Percentiles rank a stretch among this genome's conserved stretches.
Conservation (phyloP, 176 grass and related monocot genomes). For the Thalia dealbata region DNA sequence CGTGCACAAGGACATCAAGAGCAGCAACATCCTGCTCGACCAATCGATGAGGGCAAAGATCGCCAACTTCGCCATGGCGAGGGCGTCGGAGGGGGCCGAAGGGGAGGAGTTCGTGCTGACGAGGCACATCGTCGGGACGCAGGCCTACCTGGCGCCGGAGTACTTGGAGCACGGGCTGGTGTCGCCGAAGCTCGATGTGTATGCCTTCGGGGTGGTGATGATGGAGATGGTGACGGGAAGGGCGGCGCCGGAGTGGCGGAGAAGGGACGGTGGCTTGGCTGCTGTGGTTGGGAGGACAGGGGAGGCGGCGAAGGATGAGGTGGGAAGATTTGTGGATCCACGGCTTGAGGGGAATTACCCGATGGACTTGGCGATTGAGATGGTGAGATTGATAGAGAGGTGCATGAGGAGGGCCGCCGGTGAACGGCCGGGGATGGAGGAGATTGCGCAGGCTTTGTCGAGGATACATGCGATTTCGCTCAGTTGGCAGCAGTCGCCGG, state of each 20-base stretch:
- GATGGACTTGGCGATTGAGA: conserved; percentile 22
- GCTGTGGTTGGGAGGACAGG: neutral
- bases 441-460: conserved; percentile 38
- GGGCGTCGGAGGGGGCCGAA: conserved; percentile 25
- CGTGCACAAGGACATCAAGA: conserved; percentile 70
- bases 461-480: conserved; percentile 31
- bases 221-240: conserved; percentile 61
- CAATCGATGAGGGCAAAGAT: conserved; percentile 52
- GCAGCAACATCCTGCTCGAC: conserved; percentile 43
- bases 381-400: conserved; percentile 43
- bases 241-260: neutral
- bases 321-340: conserved; percentile 53
- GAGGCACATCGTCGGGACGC: conserved; percentile 39
- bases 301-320: conserved; percentile 13
- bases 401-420: conserved; percentile 28
- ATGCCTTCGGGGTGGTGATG: conserved; percentile 59
- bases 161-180: conserved; percentile 63
- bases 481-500: conserved; percentile 19
- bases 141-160: conserved; percentile 54
- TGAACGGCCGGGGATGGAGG: conserved; percentile 36
- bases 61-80: conserved; percentile 31
- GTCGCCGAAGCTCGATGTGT: conserved; percentile 59
- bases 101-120: conserved; percentile 38
- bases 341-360: conserved; percentile 35
- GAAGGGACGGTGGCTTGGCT: neutral